Conservation (phyloP, 2,329 filamentous ascomycete genomes). For the Mycosphaerelloides madeirae region DNA sequence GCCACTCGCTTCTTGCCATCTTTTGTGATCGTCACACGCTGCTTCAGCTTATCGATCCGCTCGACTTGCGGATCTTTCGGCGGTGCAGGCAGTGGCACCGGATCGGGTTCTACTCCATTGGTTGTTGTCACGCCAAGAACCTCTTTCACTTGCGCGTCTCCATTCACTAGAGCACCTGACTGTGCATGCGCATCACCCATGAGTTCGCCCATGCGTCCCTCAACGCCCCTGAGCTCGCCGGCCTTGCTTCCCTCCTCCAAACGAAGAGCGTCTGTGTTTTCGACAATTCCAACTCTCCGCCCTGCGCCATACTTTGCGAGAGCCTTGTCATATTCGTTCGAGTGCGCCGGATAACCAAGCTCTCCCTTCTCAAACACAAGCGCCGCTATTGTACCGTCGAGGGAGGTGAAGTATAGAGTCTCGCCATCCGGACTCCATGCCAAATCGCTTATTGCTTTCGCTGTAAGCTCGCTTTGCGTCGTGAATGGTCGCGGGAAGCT, state of each 20-base stretch:
- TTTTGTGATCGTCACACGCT: slow-evolving; percentile 88
- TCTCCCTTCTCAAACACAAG: slow-evolving; percentile 81
- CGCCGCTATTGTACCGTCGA: slow-evolving; percentile 83
- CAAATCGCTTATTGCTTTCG: slow-evolving; percentile 89
- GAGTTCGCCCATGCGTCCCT: slow-evolving; percentile 95
- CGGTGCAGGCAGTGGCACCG: slow-evolving; percentile 36
- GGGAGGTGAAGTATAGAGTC: slow-evolving; percentile 75
- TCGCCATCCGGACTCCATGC: slow-evolving; percentile 91
- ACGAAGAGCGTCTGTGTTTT: slow-evolving; percentile 82
- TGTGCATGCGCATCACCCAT: slow-evolving; percentile 78
- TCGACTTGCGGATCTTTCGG: slow-evolving; percentile 51
- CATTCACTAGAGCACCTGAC: slow-evolving; percentile 41
- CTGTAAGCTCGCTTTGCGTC: slow-evolving; percentile 80
- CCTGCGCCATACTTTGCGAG: slow-evolving; percentile 89
- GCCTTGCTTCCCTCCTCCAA: slow-evolving; percentile 85
- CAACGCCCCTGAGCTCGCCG: slow-evolving; percentile 80
- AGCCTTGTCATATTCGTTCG: slow-evolving; percentile 87
- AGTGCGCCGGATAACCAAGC: slow-evolving; percentile 78
- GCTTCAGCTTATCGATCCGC: slow-evolving; percentile 70
- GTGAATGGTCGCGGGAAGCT: slow-evolving; percentile 88
- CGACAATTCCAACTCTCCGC: slow-evolving; percentile 82
- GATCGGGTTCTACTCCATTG: slow-evolving; percentile 20
- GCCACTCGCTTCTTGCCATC: slow-evolving; percentile 96
- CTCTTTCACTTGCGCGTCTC: slow-evolving; percentile 42
- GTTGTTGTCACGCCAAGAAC: slow-evolving; percentile 18